Conservation (phyloP, 2,329 filamentous ascomycete genomes). For the Penicillium hesseltinei region DNA sequence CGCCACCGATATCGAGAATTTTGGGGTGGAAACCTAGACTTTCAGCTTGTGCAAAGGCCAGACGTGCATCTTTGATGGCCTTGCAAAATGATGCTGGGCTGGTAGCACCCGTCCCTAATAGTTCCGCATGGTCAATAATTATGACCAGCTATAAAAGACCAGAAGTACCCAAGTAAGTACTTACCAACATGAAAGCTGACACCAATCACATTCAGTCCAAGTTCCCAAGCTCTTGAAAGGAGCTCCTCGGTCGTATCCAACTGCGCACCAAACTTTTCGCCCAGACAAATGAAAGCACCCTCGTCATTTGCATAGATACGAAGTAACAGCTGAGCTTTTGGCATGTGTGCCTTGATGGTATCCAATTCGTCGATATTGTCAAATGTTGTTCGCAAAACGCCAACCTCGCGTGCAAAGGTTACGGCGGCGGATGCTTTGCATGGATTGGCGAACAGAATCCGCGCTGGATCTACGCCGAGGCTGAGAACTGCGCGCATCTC, state of each 20-base stretch:
- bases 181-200: slow-evolving; percentile 34
- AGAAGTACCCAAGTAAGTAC: neutral
- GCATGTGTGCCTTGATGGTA: slow-evolving; percentile 22
- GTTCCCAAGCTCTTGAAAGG: slow-evolving; percentile 20
- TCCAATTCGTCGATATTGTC: slow-evolving; percentile 31
- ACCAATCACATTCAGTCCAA: slow-evolving; percentile 25
- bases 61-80: slow-evolving; percentile 17
- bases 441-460: slow-evolving; percentile 31
- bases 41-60: slow-evolving; percentile 18
- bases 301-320: slow-evolving; percentile 24
- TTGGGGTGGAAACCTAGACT: slow-evolving; percentile 14
- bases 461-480: slow-evolving; percentile 23
- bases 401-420: slow-evolving; percentile 16
- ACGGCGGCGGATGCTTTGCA: slow-evolving; percentile 25
- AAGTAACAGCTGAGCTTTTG: slow-evolving; percentile 22
- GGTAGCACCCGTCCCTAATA: slow-evolving; percentile 17
- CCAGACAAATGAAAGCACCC: slow-evolving; percentile 14
- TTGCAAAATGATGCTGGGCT: slow-evolving; percentile 19
- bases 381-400: slow-evolving; percentile 26
- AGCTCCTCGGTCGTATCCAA: slow-evolving; percentile 18
- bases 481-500: slow-evolving; percentile 24
- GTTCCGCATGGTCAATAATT: neutral
- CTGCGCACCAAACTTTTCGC: slow-evolving; percentile 24
- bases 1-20: slow-evolving; percentile 30
- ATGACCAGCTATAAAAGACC: neutral